Conservation (phyloP, 768 basidiomycete genomes). For the Xerocomellus chrysenteron region DNA sequence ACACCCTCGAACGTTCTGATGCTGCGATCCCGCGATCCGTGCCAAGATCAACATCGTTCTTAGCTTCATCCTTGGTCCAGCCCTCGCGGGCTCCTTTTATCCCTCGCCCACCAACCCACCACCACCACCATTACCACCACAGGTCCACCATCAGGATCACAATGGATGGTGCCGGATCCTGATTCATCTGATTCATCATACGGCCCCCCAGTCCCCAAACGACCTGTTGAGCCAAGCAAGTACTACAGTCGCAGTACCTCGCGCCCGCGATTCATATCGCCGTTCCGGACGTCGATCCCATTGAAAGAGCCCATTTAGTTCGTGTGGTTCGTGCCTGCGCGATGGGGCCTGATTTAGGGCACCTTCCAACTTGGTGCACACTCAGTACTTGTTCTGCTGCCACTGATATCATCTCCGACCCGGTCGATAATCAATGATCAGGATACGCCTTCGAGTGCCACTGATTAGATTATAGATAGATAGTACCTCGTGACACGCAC, state of each 20-base stretch:
- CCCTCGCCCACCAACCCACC: background rate
- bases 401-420: background rate
- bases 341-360: background rate
- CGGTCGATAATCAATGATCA: background rate
- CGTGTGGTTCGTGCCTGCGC: too few species aligned
- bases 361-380: background rate
- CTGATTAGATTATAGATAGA: constrained; percentile 7
- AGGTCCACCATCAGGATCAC: background rate
- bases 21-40: background rate
- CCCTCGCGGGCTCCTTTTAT: background rate
- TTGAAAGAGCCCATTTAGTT: too few species aligned
- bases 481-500: background rate
- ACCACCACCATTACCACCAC: background rate
- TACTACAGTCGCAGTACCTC: background rate
- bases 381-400: background rate
- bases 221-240: background rate
- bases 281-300: background rate
- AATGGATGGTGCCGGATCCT: background rate
- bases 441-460: background rate
- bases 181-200: too few species aligned
- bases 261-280: background rate
- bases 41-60: background rate
- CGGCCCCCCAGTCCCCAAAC: background rate
- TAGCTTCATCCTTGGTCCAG: background rate
- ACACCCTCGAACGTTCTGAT: background rate